Evolutionary conservation across 1,284 basidiomycete species (phyloP).

Genomic region (Dichomitus squalens): DNA sequence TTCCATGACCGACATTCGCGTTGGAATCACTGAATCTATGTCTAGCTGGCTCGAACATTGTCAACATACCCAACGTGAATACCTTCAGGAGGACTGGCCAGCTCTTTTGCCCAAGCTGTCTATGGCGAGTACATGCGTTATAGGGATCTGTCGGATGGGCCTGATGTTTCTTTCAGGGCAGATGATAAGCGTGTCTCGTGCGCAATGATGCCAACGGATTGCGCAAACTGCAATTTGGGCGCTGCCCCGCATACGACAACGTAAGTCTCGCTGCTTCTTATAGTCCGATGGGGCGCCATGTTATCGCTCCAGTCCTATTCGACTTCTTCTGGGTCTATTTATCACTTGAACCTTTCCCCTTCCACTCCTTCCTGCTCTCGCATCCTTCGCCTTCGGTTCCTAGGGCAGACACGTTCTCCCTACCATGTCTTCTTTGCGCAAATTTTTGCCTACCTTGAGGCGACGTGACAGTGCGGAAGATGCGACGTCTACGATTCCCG

Average conservation of each 20-base stretch:
- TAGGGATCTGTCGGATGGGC: background rate
- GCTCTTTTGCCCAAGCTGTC: no score
- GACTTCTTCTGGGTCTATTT: background rate
- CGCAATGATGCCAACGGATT: slow-evolving; percentile 6
- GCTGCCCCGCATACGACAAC: background rate
- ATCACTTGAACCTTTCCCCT: background rate
- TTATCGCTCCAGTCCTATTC: background rate
- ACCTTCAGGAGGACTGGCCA: no score
- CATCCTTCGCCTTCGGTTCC: background rate
- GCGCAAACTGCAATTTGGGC: background rate
- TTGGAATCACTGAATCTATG: background rate
- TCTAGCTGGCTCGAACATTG: no score
- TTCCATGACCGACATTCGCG: no score
- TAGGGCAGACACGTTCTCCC: no score
- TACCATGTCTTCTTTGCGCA: slow-evolving; percentile 14
- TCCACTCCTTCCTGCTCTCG: no score
- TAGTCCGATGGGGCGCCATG: background rate
- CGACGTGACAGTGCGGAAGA: background rate
- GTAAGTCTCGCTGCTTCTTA: slow-evolving; percentile 5
- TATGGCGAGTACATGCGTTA: no score
- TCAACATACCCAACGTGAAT: no score
- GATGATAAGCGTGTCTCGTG: background rate
- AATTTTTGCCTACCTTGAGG: slow-evolving; percentile 6
- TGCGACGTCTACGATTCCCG: background rate
- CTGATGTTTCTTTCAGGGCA: background rate